Conservation (phyloP, 164 flowering plant species). For the Saururus chinensis region DNA sequence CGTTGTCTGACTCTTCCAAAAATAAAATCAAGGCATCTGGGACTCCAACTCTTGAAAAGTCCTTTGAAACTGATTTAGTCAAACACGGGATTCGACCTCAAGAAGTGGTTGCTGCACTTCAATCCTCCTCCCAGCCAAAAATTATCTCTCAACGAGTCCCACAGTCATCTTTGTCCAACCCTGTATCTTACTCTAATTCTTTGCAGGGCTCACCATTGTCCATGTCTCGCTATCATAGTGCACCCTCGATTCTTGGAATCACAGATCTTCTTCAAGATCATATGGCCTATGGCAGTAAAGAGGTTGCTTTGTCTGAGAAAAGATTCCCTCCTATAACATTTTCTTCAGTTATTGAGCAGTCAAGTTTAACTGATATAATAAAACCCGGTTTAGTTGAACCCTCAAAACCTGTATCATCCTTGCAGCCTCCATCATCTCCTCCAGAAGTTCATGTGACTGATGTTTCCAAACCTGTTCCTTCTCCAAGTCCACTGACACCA, state of each 20-base stretch:
- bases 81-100: slow-evolving; percentile 25
- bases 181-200: slow-evolving; percentile 37
- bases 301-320: slow-evolving; percentile 7
- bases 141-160: slow-evolving; percentile 39
- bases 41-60: slow-evolving; percentile 4
- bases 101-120: slow-evolving; percentile 7
- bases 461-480: neutral
- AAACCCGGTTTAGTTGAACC: slow-evolving; percentile 7
- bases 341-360: neutral
- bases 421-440: slow-evolving; percentile 23
- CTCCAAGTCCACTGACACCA: neutral
- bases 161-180: slow-evolving; percentile 31
- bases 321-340: slow-evolving; percentile 1
- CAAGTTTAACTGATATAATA: neutral
- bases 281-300: slow-evolving; percentile 13
- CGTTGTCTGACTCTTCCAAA: slow-evolving; percentile 14
- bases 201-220: slow-evolving; percentile 52
- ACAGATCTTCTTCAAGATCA: slow-evolving; percentile 57
- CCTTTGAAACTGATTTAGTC: slow-evolving; percentile 12
- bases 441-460: neutral
- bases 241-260: slow-evolving; percentile 68
- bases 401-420: slow-evolving; percentile 9
- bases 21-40: slow-evolving; percentile 7
- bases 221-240: slow-evolving; percentile 52
- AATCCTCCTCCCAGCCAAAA: slow-evolving; percentile 32